A percentile compares a stretch with the other conserved stretches of the same genome.
These are phyloP conservation scores for Penicillium sp. DNA, from an alignment of 2,329 filamentous ascomycete genomes.

Conservation along the genomic window DNA sequence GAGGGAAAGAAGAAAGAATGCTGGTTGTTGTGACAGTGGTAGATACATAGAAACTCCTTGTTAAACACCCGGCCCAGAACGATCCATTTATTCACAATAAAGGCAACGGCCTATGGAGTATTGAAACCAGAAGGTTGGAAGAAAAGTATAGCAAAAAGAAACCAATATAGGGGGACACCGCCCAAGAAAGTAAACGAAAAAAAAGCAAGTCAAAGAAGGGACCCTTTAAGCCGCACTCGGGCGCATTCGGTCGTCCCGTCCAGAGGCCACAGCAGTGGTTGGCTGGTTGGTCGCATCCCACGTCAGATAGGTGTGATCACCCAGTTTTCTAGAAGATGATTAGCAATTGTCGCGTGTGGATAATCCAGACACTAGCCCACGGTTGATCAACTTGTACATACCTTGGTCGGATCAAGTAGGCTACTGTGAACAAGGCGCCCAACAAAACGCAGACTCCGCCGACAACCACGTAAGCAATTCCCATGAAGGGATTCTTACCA, in stretches of 20 bases:
- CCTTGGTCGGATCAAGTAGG: constrained; percentile 89
- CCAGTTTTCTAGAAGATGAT: constrained; percentile 73
- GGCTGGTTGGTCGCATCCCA: constrained; percentile 77
- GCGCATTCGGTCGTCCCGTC: constrained; percentile 56
- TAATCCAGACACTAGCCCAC: neutral
- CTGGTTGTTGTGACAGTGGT: constrained; percentile 22
- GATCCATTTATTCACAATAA: constrained; percentile 22
- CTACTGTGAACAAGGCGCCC: constrained; percentile 83
- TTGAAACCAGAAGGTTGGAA: constrained; percentile 2
- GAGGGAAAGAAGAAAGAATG: constrained; percentile 13
- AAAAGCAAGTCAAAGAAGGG: neutral
- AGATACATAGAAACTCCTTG: constrained; percentile 26
- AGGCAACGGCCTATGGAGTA: constrained; percentile 8
- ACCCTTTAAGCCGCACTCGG: constrained; percentile 13
- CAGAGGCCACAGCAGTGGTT: constrained; percentile 55
- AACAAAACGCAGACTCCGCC: constrained; percentile 90
- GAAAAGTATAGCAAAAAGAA: constrained; percentile 3
- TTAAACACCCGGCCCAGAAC: constrained; percentile 19
- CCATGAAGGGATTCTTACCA: constrained; percentile 91
- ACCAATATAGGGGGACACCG: neutral
- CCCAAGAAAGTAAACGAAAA: neutral
- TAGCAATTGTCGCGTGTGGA: neutral
- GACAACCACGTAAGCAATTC: constrained; percentile 93
- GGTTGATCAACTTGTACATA: constrained; percentile 44
- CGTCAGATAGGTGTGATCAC: constrained; percentile 94